Evolutionary conservation across 352 stramenopile species (phyloP), one percentile per base, ranked within the genome.

Genomic region (Globisporangium iwayamae): DNA sequence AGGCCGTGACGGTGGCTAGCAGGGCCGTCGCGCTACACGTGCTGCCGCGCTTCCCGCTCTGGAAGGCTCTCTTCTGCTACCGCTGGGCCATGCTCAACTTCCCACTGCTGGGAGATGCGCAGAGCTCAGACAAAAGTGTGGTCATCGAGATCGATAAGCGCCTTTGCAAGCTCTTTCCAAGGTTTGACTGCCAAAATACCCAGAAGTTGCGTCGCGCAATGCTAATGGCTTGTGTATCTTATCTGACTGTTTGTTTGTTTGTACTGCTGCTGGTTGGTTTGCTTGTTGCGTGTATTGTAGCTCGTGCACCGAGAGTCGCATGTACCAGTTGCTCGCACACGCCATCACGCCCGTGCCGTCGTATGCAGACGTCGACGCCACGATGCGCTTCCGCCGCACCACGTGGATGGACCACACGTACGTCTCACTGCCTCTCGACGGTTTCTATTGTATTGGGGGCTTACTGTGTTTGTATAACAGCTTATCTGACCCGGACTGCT

Each of bases 241-340:
- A 14, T n/a, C 55, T 54, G 13, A 25, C 20, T 51, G 2, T 38
- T 11, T 34, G 13, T 39, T 16, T 45, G 32, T 52, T 20, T 63
- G 25, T 54, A 30, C 4, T 47, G 41, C 1, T 20, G 34, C 34
- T 55, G 3, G 20, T 0, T 14, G 25, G 25, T 0, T 36, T 36
- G 32, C 32, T 36, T 36, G 7, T 36, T 36, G 4, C 4, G 4
- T 36, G 32, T 36, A 36, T 8, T 36, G 20, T 63, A 89, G 78
- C 61, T 67, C 62, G 28, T 84, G 76, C 56, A 73, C 69, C 0
- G 75, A 89, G 61, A 89, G 75, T 55, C 81, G 84, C 52, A 83
- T 89, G 66, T 91, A 74, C 63, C 84, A 93, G 66, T 65, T 93
- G 58, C 74, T 93, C 62, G 71, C 84, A 1, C 84, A 93, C 50